These are phyloP conservation scores for Cladorrhinum sp. DNA, from an alignment of 2,329 filamentous ascomycete genomes.

Conservation along the genomic window DNA sequence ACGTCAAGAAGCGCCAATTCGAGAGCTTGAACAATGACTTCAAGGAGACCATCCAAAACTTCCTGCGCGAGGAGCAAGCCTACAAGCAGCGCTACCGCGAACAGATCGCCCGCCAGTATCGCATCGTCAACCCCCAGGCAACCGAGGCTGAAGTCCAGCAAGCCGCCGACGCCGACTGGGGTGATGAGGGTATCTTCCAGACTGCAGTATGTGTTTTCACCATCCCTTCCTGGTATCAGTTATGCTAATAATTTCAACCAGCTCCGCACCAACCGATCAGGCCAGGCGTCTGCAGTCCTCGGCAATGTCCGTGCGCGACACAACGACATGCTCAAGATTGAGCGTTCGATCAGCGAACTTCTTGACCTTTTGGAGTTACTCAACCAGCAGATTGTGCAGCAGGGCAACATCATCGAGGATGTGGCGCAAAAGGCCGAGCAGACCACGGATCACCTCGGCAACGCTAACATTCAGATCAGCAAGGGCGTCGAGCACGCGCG, in stretches of 20 bases:
- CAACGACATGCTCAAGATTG: constrained; percentile 78
- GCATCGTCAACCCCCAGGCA: constrained; percentile 79
- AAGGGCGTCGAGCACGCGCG: constrained; percentile 65
- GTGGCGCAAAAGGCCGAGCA: constrained; percentile 64
- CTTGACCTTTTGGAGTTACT: constrained; percentile 70
- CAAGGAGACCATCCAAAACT: constrained; percentile 66
- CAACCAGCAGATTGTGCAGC: constrained; percentile 68
- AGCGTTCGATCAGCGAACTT: constrained; percentile 69
- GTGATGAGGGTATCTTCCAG: constrained; percentile 77
- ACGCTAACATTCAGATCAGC: constrained; percentile 67
- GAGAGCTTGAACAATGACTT: constrained; percentile 69
- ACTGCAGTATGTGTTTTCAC: constrained; percentile 60
- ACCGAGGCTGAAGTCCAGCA: constrained; percentile 67
- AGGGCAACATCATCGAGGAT: constrained; percentile 61
- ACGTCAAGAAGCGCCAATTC: constrained; percentile 67
- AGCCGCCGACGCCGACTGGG: constrained; percentile 69
- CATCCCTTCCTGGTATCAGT: neutral
- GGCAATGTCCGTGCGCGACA: constrained; percentile 78
- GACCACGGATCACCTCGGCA: constrained; percentile 63
- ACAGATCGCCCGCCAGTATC: constrained; percentile 76
- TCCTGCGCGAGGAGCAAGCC: constrained; percentile 66
- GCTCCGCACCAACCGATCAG: constrained; percentile 72
- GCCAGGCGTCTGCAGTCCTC: constrained; percentile 69
- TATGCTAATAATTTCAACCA: constrained; percentile 33
- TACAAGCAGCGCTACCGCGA: constrained; percentile 72